Base-by-base conservation (phyloP, 2,329 filamentous ascomycete species). In the Beauveria medogensis region DNA sequence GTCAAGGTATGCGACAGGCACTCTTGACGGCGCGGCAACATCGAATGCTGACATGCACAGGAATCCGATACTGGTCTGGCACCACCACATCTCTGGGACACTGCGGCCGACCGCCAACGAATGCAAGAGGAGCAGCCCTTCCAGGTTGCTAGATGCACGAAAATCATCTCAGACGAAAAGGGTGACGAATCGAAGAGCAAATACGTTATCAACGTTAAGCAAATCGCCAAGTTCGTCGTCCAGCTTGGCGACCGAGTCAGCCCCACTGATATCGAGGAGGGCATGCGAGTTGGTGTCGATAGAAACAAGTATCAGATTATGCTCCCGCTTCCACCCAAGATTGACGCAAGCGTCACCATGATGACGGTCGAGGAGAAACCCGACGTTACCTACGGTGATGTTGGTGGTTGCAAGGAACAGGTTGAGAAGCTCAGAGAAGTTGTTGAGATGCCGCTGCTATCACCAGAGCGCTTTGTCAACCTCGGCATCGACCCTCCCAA, bases 361-460 rank as follows among this genome's bases (percentile, higher is more conserved):
- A 99, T 99, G 94, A 97, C 94, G 55, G 94, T 99, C 65, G 94
- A 99, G 80, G 94, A 99, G 79, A 99, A 99, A 82, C 94, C 94
- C 18, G 94, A 99, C 74, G 94, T 99, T 64, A 99, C 94, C 64
- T 99, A 99, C 70, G 94, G 94, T 68, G 94, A 99, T 79, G 93
- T 99, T 46, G 94, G 94, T 77, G 94, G 94, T 61, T 97, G 92
- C 84, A 99, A 99, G 78, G 94, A 99, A 77, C 94, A 99, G 78
- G 96, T 99, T 46, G 94, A 99, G 82, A 99, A 99, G 83, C 84
- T 99, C 67, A 85, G 94, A 74, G 94, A 99, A 77, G 94, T 99
- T 59, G 94, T 99, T 61, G 94, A 99, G 78, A 97, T 97, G 91
- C 94, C 94, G 12, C 81, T 99, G 59, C 81, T 99, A 65, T 97